Evolutionary conservation across 2,329 filamentous ascomycete genomes (phyloP).

Genomic region (Rutstroemia sp.): DNA sequence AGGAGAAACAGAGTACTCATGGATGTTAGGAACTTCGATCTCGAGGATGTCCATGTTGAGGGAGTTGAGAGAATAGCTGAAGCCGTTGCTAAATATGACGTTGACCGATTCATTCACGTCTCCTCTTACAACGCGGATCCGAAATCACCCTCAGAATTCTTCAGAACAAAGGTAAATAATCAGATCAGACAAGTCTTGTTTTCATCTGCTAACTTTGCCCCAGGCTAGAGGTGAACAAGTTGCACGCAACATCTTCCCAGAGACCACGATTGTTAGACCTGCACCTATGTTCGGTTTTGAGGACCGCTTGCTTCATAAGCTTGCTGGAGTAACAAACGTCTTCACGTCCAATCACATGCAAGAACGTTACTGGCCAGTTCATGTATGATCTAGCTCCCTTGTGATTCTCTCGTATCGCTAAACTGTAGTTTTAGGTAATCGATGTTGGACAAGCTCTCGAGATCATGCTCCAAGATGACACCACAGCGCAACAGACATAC

Average conservation of each 20-base stretch:
- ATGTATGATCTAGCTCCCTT: constrained; percentile 44
- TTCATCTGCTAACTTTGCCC: not conserved
- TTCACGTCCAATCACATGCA: constrained; percentile 91
- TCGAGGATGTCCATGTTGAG: constrained; percentile 89
- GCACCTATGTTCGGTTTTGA: constrained; percentile 93
- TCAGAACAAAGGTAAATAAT: constrained; percentile 63
- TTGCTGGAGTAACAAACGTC: constrained; percentile 73
- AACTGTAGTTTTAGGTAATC: constrained; percentile 51
- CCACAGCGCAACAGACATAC: constrained; percentile 80
- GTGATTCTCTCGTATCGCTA: constrained; percentile 3
- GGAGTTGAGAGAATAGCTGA: constrained; percentile 88
- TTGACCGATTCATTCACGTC: constrained; percentile 93
- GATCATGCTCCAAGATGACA: constrained; percentile 84
- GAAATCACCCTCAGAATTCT: constrained; percentile 81
- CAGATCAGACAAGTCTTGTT: not conserved
- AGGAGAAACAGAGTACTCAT: constrained; percentile 26
- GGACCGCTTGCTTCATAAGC: constrained; percentile 80
- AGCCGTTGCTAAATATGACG: constrained; percentile 93
- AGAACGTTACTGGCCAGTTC: constrained; percentile 84
- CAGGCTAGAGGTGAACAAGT: constrained; percentile 74
- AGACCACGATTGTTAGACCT: constrained; percentile 93
- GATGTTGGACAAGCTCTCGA: constrained; percentile 88
- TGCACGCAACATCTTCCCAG: constrained; percentile 83
- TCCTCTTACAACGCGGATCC: constrained; percentile 87
- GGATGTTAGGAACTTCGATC: constrained; percentile 72